Conservation (phyloP, 495 filamentous ascomycete genomes). For the Neurospora pannonica region DNA sequence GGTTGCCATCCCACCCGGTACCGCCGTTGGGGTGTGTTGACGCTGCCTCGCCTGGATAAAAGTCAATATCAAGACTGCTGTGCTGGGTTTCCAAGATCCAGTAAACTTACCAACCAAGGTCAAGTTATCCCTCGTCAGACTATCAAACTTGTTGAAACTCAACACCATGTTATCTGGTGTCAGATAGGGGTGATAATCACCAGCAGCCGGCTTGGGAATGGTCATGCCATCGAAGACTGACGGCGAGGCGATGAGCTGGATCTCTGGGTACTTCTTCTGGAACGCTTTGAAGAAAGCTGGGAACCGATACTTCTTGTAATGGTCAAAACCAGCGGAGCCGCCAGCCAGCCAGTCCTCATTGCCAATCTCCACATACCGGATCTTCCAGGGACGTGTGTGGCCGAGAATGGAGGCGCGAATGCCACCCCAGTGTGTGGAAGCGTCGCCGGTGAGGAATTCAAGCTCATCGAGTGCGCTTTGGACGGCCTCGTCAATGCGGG, state of each 20-base stretch:
- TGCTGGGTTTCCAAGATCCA: conserved; percentile 3
- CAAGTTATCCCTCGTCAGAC: conserved; percentile 18
- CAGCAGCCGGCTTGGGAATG: conserved; percentile 32
- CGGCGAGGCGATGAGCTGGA: conserved; percentile 48
- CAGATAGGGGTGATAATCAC: conserved; percentile 33
- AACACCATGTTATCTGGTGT: conserved; percentile 24
- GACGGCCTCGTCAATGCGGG: conserved; percentile 36
- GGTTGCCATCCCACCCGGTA: conserved; percentile 33
- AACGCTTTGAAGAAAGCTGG: conserved; percentile 48
- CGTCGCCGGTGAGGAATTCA: conserved; percentile 52
- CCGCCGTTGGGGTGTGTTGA: conserved; percentile 42
- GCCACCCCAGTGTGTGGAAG: conserved; percentile 49
- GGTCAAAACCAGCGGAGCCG: conserved; percentile 20
- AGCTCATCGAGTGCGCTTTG: conserved; percentile 57
- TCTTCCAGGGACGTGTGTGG: conserved; percentile 45
- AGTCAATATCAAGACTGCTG: neutral
- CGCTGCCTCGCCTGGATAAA: conserved; percentile 41
- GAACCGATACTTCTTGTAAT: conserved; percentile 50
- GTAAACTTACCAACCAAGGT: conserved; percentile 25
- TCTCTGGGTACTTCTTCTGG: conserved; percentile 47
- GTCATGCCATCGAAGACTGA: conserved; percentile 31
- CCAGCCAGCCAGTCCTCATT: conserved; percentile 55
- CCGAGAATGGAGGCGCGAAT: conserved; percentile 44
- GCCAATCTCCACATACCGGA: conserved; percentile 56
- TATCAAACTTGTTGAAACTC: conserved; percentile 41